phyloP scores from a whole-genome alignment of 176 grass and related monocot genomes.

The Ampelocalamus luodianensis region DNA sequence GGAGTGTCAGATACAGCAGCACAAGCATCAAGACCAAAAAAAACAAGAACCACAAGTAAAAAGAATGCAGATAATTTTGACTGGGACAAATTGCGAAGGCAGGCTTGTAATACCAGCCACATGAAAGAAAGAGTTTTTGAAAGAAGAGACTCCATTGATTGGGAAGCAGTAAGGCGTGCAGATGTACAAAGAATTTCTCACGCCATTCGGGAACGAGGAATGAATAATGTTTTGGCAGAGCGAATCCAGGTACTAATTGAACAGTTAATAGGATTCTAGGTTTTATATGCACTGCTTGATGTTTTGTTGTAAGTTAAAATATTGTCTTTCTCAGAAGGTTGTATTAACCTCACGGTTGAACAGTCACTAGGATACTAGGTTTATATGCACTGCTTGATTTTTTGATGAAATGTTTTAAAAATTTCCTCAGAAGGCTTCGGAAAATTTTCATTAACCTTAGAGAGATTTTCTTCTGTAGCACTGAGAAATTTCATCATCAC shows the following conservation, averaged over 20 bases:
- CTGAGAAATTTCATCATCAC: slow-evolving; percentile 14
- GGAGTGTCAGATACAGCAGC: slow-evolving; percentile 39
- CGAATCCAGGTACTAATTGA: slow-evolving; percentile 76
- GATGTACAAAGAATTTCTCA: slow-evolving; percentile 70
- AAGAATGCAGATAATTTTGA: slow-evolving; percentile 58
- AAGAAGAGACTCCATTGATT: slow-evolving; percentile 75
- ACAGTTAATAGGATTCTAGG: neutral
- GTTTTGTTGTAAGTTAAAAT: slow-evolving; percentile 1
- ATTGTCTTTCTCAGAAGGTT: neutral
- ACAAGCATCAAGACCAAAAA: slow-evolving; percentile 52
- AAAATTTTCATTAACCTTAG: neutral
- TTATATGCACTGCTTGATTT: slow-evolving; percentile 13
- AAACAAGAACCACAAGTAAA: slow-evolving; percentile 46
- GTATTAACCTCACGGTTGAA: slow-evolving; percentile 4
- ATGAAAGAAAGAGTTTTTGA: slow-evolving; percentile 62
- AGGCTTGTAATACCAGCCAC: slow-evolving; percentile 22
- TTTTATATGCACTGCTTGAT: slow-evolving; percentile 27
- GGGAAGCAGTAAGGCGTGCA: slow-evolving; percentile 79
- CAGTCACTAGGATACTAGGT: slow-evolving; percentile 3
- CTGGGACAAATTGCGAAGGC: slow-evolving; percentile 78
- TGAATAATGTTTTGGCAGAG: slow-evolving; percentile 84
- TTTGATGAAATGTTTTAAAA: slow-evolving; percentile 14
- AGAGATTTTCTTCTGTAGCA: slow-evolving; percentile 8
- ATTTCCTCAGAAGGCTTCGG: neutral
- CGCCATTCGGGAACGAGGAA: slow-evolving; percentile 81